These are phyloP conservation scores for Fraxinus dipetala DNA, from an alignment of 305 asterid genomes.

Conservation along the genomic window DNA sequence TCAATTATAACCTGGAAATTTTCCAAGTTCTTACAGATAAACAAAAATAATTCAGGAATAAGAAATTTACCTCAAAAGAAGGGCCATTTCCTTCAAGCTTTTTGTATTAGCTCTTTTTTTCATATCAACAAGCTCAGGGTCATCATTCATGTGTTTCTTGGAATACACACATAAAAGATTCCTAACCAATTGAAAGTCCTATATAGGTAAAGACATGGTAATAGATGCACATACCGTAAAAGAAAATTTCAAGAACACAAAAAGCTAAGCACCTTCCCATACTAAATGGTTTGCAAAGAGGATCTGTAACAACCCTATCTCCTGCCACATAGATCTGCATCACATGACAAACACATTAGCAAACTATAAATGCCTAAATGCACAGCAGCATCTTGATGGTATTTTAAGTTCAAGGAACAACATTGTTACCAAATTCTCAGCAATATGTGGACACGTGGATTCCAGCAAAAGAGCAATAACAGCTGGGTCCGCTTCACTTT, in stretches of 20 bases:
- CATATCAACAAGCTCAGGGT: conserved; percentile 73
- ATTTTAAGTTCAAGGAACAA: conserved; percentile 14
- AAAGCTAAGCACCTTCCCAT: conserved; percentile 76
- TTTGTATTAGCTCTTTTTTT: conserved; percentile 85
- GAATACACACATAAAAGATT: conserved; percentile 91
- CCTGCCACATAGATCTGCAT: conserved; percentile 90
- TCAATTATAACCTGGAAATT: neutral
- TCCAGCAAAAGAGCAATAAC: conserved; percentile 79
- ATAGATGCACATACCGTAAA: conserved; percentile 19
- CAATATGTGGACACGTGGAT: conserved; percentile 57
- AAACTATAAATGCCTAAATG: conserved; percentile 19
- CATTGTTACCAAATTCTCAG: conserved; percentile 65
- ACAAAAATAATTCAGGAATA: neutral
- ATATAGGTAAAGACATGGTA: conserved; percentile 19
- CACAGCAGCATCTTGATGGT: conserved; percentile 8
- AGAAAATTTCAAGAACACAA: conserved; percentile 10
- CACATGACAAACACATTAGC: conserved; percentile 28
- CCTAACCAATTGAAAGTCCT: conserved; percentile 44
- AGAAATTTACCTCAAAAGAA: conserved; percentile 70
- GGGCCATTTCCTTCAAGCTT: conserved; percentile 92
- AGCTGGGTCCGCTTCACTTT: conserved; percentile 98
- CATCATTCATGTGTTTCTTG: conserved; percentile 88
- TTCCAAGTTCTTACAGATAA: neutral
- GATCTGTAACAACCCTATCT: conserved; percentile 93
- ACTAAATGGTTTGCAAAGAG: conserved; percentile 97